Base-by-base conservation (phyloP, 2,329 filamentous ascomycete species). In the Aureobasidium lini region DNA sequence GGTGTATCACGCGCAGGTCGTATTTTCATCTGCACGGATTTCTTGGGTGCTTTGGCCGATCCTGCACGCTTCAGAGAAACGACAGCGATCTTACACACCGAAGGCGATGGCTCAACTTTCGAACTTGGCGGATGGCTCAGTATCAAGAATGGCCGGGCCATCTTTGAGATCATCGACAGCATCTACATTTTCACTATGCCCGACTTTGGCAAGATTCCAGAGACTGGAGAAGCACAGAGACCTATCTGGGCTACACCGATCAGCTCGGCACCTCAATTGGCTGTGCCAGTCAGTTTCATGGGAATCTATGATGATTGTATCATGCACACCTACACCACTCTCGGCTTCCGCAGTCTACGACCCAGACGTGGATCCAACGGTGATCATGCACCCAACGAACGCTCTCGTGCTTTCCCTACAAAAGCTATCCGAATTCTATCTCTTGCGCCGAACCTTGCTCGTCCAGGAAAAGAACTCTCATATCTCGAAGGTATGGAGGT, bases 81-180 rank as follows among this genome's bases (percentile, higher is more conserved):
- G 9, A 70, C 70, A 34, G 66, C 68, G 11, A 63, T 78, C 0
- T 64, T 79, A 16, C 75, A 78, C 57, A 76, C 75, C 57, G 71
- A 77, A 57, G 68, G 72, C 1, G 71, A 75, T 44, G 67, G 65
- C 28, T 66, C 69, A 4, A 72, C 65, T 28, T 79, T 78, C 59
- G 76, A 78, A 47, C 65, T 79, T 1, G 76, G 76, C 34, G 76
- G 76, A 13, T 79, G 76, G 77, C 66, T 79, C 13, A 72, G 74
- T 1, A 68, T 79, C 18, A 70, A 70, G 18, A 70, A 76, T 43
- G 70, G 74, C 54, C 72, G 74, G 1, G 44, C 78, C 54, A 70
- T 77, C 65, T 76, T 77, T 36, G 76, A 78, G 64, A 70, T 77
- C 13, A 68, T 74, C 56, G 73, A 77, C 32, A 68, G 69, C 11